phyloP scores from a whole-genome alignment of 495 filamentous ascomycete species.

The Talaromyces wortmannii region DNA sequence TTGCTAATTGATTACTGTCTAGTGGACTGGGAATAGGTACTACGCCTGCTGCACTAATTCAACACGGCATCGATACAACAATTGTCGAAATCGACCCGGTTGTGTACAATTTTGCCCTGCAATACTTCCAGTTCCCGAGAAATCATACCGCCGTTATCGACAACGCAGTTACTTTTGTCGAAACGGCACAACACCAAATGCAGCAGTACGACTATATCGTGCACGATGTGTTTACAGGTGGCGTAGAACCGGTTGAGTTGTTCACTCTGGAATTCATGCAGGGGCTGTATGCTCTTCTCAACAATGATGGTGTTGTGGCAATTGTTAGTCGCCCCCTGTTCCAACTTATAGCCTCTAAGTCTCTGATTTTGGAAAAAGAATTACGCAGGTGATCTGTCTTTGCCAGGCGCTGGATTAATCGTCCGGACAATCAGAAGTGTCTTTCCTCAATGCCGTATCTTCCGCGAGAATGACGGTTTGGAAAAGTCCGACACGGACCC shows the following conservation, averaged over 20 bases:
- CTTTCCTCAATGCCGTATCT: conserved; percentile 78
- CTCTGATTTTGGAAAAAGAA: conserved; percentile 49
- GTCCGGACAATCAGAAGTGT: conserved; percentile 64
- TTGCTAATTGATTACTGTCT: conserved; percentile 9
- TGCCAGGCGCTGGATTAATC: conserved; percentile 62
- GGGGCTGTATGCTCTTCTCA: conserved; percentile 61
- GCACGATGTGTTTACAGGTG: conserved; percentile 98
- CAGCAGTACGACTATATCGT: conserved; percentile 81
- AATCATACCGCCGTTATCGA: conserved; percentile 78
- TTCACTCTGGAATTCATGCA: conserved; percentile 81
- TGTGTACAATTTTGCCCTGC: conserved; percentile 70
- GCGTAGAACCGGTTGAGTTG: conserved; percentile 79
- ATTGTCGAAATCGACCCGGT: conserved; percentile 91
- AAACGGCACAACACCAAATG: conserved; percentile 34
- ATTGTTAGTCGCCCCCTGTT: conserved; percentile 54
- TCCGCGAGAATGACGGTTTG: conserved; percentile 62
- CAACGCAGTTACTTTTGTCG: conserved; percentile 73
- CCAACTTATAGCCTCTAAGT: neutral
- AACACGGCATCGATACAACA: conserved; percentile 85
- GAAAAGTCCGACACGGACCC: conserved; percentile 31
- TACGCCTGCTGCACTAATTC: conserved; percentile 75
- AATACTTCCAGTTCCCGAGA: conserved; percentile 73
- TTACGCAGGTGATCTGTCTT: conserved; percentile 85
- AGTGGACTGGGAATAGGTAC: conserved; percentile 92
- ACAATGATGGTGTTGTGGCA: conserved; percentile 74